These are phyloP conservation scores for Handroanthus guayacan DNA, from an alignment of 257 asterid genomes.

Conservation along the genomic window DNA sequence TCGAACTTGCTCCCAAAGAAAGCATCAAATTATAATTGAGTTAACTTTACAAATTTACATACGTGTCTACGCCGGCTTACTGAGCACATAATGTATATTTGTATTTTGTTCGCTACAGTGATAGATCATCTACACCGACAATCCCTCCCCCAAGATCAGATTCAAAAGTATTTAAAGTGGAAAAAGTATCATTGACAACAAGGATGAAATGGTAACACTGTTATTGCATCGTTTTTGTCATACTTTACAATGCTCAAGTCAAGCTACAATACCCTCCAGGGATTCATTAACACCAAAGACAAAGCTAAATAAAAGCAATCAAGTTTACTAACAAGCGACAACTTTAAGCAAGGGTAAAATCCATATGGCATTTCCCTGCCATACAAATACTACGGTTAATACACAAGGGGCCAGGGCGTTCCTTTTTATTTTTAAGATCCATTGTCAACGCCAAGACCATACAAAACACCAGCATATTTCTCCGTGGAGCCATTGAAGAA, in stretches of 20 bases:
- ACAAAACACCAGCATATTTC: constrained; percentile 48
- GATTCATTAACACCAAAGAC: constrained; percentile 33
- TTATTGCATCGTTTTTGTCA: constrained; percentile 40
- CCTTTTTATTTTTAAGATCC: constrained; percentile 42
- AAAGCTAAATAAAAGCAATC: constrained; percentile 36
- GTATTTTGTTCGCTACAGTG: neutral
- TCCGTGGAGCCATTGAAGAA: constrained; percentile 44
- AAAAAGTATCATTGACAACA: neutral
- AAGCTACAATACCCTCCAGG: constrained; percentile 45
- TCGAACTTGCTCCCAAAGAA: neutral
- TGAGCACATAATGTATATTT: too few species aligned
- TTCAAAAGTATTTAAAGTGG: neutral
- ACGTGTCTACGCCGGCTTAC: neutral
- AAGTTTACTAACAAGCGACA: constrained; percentile 41
- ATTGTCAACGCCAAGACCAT: constrained; percentile 49
- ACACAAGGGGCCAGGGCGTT: neutral
- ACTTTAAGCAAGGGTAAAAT: constrained; percentile 35
- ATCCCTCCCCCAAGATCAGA: neutral
- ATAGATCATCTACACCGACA: neutral
- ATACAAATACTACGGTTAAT: constrained; percentile 35
- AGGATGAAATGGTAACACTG: constrained; percentile 31
- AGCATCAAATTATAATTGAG: neutral
- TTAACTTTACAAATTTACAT: neutral
- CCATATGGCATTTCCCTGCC: constrained; percentile 37
- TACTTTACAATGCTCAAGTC: constrained; percentile 43